phyloP scores from a whole-genome alignment of 2,329 filamentous ascomycete species.

The Ceratocystis alfenasii region DNA sequence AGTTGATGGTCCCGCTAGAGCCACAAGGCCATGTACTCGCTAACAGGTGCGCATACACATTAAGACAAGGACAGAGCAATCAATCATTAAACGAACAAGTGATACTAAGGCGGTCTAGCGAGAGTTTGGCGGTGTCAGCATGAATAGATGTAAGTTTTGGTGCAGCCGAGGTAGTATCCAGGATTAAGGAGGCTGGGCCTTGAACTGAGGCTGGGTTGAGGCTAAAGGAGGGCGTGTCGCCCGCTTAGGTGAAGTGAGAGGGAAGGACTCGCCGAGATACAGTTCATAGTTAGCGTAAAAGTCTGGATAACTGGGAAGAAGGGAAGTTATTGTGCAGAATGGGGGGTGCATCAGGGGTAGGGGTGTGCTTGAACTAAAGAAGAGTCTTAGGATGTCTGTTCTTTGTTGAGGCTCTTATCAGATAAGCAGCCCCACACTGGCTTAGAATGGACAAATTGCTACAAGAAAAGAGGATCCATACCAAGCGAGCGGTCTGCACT shows the following conservation, averaged over 20 bases:
- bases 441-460: slow-evolving; percentile 9
- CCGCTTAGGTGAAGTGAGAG: neutral
- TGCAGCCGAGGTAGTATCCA: neutral
- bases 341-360: neutral
- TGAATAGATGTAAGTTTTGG: neutral
- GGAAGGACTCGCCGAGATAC: neutral
- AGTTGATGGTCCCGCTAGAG: neutral
- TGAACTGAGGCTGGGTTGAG: neutral
- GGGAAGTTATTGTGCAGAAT: too few relatives aligned
- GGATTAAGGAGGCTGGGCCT: neutral
- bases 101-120: too few relatives aligned
- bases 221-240: neutral
- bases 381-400: neutral
- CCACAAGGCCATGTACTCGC: neutral
- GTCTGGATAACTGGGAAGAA: too few relatives aligned
- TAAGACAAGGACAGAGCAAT: too few relatives aligned
- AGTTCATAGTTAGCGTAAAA: neutral
- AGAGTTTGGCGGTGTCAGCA: neutral
- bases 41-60: neutral
- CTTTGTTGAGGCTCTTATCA: neutral
- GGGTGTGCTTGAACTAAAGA: neutral
- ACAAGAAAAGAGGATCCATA: neutral
- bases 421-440: neutral
- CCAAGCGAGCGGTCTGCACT: neutral
- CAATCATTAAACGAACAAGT: too few relatives aligned